Base-by-base conservation (phyloP, 345 rosid genomes). In the Dovyalis caffra region DNA sequence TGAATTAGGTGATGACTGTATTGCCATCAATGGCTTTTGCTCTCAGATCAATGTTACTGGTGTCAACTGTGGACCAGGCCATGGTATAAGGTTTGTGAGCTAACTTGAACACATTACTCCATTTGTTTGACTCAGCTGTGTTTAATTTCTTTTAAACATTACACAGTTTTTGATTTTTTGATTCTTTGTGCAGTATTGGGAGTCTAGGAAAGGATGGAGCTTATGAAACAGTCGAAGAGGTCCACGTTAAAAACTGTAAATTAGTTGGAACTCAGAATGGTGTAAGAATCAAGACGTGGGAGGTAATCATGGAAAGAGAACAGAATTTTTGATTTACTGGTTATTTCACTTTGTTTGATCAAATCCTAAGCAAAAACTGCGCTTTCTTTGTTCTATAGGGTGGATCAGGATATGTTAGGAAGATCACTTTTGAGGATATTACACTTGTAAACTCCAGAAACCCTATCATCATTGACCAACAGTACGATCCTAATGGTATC, bases 1-100 rank as follows among this genome's bases (percentile, higher is more conserved):
- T 20, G 38, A 51, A 29, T 2, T 56, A 86, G 91, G 93, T 23
- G 91, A 90, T 76, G 94, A 90, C 37, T 86, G 90, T 53, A 47
- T 88, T 63, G 88, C 88, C 16, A 80, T 90, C 49, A 83, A 76
- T 29, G 78, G 68, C 1, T 65, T 61, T 47, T 76, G 58, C 2
- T 71, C 69, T 20, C 8, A 62, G 7, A 75, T 88, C 67, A 87
- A 68, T 20, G 70, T 90, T 74, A 78, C 84, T 15, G 21, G 64
- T 12, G 72, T 90, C 31, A 53, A 73, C 16, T 90, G 92, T 33
- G 94, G 92, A 29, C 94, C 92, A 15, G 94, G 91, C 38, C 94
- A 90, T 71, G 93, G 93, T 26, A 89, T 89, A 34, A 85, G 90
- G 86, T 85, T 45, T 28, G 56, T 28, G 29, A 14, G 14, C 21